Conservation (phyloP, 257 asterid species). For the Solanum dulcamara region DNA sequence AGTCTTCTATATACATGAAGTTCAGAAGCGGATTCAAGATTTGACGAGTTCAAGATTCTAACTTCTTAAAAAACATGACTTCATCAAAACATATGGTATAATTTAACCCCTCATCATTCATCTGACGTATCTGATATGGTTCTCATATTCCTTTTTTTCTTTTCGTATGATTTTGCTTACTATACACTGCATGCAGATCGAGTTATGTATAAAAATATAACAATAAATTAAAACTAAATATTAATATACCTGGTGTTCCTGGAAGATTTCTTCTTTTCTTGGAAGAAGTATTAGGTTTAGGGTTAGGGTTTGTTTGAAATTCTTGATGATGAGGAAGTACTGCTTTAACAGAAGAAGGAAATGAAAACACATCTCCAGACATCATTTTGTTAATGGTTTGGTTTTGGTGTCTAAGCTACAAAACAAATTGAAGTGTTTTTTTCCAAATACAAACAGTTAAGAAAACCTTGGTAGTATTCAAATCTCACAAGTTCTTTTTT, state of each 20-base stretch:
- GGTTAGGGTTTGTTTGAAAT: constrained; percentile 38
- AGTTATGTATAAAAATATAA: not conserved
- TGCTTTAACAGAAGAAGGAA: constrained; percentile 39
- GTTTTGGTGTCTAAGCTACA: constrained; percentile 6
- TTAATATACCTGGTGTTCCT: constrained; percentile 65
- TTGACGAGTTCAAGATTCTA: not conserved
- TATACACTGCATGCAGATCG: not conserved
- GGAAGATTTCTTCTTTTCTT: constrained; percentile 82
- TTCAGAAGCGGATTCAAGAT: not conserved
- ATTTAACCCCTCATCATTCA: not conserved
- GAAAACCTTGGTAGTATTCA: constrained; percentile 41
- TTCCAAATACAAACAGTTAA: constrained; percentile 47
- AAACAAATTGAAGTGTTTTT: constrained; percentile 22
- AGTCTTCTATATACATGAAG: not conserved
- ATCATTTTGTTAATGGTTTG: constrained; percentile 27
- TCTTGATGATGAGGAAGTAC: constrained; percentile 13
- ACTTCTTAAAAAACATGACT: not conserved
- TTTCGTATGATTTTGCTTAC: not conserved
- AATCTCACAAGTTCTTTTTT: not conserved
- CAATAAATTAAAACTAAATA: not conserved
- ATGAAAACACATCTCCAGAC: constrained; percentile 69
- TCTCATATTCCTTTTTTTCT: not conserved
- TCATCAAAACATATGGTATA: not conserved
- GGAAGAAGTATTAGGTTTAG: constrained; percentile 26
- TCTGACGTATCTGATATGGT: not conserved